These are phyloP conservation scores for Fagus crenata DNA, from an alignment of 306 rosid genomes.

Conservation along the genomic window DNA sequence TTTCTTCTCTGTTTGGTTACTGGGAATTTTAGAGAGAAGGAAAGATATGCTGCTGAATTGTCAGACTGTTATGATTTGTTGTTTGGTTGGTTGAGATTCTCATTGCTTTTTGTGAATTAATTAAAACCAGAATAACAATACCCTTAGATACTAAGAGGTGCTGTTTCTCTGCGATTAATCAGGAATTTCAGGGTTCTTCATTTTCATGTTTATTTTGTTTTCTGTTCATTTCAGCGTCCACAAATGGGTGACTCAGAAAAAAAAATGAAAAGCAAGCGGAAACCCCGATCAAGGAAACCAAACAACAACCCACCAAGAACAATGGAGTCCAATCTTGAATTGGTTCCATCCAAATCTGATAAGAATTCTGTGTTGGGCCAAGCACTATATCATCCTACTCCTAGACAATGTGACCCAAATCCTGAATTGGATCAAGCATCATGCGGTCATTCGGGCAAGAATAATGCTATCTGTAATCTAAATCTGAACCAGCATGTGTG, in stretches of 20 bases:
- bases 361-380: background rate
- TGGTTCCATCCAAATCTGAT: background rate
- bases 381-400: background rate
- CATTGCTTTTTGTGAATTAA: background rate
- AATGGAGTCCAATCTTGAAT: background rate
- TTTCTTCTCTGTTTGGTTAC: constrained; percentile 4
- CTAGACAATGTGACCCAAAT: background rate
- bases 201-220: background rate
- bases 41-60: background rate
- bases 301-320: background rate
- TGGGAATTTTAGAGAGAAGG: no score
- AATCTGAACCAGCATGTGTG: background rate
- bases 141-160: background rate
- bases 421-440: background rate
- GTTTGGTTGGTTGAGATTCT: background rate
- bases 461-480: background rate
- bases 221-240: background rate
- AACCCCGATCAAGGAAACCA: background rate
- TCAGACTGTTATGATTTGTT: background rate
- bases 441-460: background rate
- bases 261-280: background rate
- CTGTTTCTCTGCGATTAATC: background rate
- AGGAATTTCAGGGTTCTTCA: background rate
- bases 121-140: background rate
- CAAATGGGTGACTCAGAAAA: constrained; percentile 5